A percentile compares a stretch with the other conserved stretches of the same genome.
phyloP scores from a whole-genome alignment of 352 stramenopile species.

The Globisporangium echinulatum region DNA sequence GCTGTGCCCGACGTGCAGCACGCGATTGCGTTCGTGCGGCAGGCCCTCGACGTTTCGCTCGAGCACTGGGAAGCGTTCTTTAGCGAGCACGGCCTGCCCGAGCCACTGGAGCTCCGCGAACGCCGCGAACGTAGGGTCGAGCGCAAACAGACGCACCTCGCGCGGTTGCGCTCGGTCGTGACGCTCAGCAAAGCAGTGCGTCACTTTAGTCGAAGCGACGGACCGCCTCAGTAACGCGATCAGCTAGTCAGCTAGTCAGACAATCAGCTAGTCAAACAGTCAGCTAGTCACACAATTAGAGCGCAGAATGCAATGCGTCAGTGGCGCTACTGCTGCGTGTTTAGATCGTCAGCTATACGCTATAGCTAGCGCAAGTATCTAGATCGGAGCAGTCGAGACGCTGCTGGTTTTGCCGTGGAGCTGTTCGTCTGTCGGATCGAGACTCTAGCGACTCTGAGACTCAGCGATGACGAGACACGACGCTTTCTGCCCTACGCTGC shows the following conservation, averaged over 20 bases:
- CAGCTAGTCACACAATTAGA: too few relatives aligned
- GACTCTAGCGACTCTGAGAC: too few relatives aligned
- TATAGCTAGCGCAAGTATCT: too few relatives aligned
- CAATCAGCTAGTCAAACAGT: too few relatives aligned
- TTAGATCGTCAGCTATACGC: neutral
- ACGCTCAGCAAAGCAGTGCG: conserved; percentile 29
- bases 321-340: neutral
- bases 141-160: conserved; percentile 17
- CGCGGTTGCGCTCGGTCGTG: conserved; percentile 22
- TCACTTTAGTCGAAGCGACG: conserved; percentile 9
- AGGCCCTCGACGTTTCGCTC: conserved; percentile 21
- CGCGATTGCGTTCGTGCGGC: conserved; percentile 39
- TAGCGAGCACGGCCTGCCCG: conserved; percentile 19
- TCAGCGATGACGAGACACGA: too few relatives aligned
- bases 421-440: neutral
- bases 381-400: neutral
- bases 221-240: neutral
- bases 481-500: too few relatives aligned
- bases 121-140: conserved; percentile 17
- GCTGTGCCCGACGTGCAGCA: conserved; percentile 34
- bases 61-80: conserved; percentile 49
- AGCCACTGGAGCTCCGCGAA: conserved; percentile 26
- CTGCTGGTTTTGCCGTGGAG: too few relatives aligned
- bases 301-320: neutral
- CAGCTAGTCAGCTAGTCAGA: neutral